Percentiles rank a stretch among this genome's conserved stretches.
Evolutionary conservation across 345 rosid genomes (phyloP).

Genomic region (Diplotaxis tenuifolia): DNA sequence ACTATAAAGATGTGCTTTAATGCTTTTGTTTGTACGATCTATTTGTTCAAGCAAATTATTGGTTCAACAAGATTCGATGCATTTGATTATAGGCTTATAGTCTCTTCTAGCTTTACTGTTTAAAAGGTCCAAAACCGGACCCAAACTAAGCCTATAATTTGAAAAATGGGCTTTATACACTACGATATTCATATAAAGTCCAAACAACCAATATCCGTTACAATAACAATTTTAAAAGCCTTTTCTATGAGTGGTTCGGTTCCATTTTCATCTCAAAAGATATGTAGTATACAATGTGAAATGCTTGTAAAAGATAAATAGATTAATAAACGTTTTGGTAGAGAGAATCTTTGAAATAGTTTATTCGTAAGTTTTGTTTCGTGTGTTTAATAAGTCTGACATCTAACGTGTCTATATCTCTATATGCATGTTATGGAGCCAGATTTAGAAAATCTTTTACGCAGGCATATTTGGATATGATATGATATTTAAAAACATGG

Average conservation of each 20-base stretch:
- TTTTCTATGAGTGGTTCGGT: conserved; percentile 3
- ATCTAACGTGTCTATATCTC: conserved; percentile 30
- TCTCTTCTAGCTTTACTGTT: too few relatives aligned
- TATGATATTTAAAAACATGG: background rate
- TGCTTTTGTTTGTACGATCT: background rate
- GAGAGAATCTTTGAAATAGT: conserved; percentile 25
- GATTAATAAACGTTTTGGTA: background rate
- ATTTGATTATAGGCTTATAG: too few relatives aligned
- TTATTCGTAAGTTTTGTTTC: conserved; percentile 29
- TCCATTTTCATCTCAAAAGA: conserved; percentile 12
- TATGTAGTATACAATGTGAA: background rate
- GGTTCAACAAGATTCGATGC: background rate
- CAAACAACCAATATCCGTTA: background rate
- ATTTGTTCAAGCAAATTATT: background rate
- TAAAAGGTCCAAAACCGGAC: background rate
- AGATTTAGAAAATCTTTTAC: conserved; percentile 34
- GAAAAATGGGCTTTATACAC: background rate
- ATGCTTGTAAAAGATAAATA: background rate
- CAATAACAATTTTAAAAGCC: background rate
- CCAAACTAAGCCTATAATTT: background rate
- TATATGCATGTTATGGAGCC: conserved; percentile 38
- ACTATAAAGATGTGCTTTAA: background rate
- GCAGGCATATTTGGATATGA: conserved; percentile 29
- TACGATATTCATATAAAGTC: background rate
- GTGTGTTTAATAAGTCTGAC: conserved; percentile 32